Conservation (phyloP, 1,284 basidiomycete genomes). For the Ganoderma sp. region DNA sequence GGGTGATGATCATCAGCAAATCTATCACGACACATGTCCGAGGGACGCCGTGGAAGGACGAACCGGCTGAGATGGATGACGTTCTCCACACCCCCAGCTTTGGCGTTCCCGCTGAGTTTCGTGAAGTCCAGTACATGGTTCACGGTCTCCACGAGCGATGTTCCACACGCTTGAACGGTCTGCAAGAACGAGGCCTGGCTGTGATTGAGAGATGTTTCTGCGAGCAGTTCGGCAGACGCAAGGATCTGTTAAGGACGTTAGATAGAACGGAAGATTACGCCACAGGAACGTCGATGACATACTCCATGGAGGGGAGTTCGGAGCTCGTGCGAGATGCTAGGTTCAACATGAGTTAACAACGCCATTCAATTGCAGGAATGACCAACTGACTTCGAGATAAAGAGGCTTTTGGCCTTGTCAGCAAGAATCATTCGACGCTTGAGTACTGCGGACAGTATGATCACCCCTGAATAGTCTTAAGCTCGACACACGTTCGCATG, state of each 20-base stretch:
- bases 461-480: constrained; percentile 65
- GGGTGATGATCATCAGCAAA: neutral
- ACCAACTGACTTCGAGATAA: constrained; percentile 81
- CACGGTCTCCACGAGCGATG: constrained; percentile 85
- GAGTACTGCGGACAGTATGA: constrained; percentile 92
- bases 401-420: constrained; percentile 90
- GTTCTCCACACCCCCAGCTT: constrained; percentile 76
- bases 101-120: constrained; percentile 89
- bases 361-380: constrained; percentile 3
- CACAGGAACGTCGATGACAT: constrained; percentile 32
- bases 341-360: constrained; percentile 19
- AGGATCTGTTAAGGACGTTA: constrained; percentile 62
- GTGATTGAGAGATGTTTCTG: constrained; percentile 81
- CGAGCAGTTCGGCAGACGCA: constrained; percentile 87
- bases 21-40: neutral
- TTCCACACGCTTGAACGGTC: constrained; percentile 88
- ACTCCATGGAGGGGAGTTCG: constrained; percentile 90
- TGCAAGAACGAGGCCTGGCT: constrained; percentile 89
- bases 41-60: constrained; percentile 27
- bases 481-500: neutral
- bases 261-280: neutral
- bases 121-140: constrained; percentile 98
- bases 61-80: constrained; percentile 73
- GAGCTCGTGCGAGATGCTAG: constrained; percentile 92
- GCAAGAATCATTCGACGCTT: constrained; percentile 93